phyloP scores from a whole-genome alignment of 31 red algal species.

The Odonthalia washingtoniensis region DNA sequence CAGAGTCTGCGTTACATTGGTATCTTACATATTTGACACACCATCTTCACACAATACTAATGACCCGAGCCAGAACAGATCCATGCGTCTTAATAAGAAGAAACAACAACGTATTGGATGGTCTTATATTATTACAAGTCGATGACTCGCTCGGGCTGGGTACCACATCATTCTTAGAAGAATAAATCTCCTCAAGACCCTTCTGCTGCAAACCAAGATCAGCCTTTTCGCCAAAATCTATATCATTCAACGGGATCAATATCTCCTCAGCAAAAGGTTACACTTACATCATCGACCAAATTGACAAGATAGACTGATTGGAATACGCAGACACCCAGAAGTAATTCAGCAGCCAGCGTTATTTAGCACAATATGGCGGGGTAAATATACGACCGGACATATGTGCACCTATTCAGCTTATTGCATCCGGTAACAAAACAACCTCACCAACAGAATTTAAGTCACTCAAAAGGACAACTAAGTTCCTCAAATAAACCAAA shows the following conservation, averaged over 20 bases:
- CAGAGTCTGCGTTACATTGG: slow-evolving; percentile 49
- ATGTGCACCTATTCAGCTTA: slow-evolving; percentile 20
- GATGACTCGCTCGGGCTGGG: slow-evolving; percentile 42
- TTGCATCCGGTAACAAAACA: not conserved
- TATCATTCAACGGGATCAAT: slow-evolving; percentile 21
- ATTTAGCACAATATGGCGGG: slow-evolving; percentile 27
- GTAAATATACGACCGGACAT: slow-evolving; percentile 32
- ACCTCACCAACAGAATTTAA: not conserved
- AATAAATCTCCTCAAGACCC: not conserved
- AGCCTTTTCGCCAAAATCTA: not conserved
- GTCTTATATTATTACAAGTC: slow-evolving; percentile 30
- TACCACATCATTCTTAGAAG: not conserved
- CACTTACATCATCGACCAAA: slow-evolving; percentile 5
- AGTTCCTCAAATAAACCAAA: not conserved
- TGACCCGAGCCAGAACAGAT: slow-evolving; percentile 13
- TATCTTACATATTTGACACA: slow-evolving; percentile 29
- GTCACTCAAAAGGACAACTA: not conserved
- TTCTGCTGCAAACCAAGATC: slow-evolving; percentile 38
- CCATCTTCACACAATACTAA: not conserved
- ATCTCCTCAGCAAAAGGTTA: not conserved
- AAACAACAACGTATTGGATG: not conserved
- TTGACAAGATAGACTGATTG: slow-evolving; percentile 11
- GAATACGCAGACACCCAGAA: not conserved
- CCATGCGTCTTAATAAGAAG: slow-evolving; percentile 21
- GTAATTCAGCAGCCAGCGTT: slow-evolving; percentile 20